These are phyloP conservation scores for Trichomonas gallinae DNA, from an alignment of 208 protist species.

Conservation along the genomic window DNA sequence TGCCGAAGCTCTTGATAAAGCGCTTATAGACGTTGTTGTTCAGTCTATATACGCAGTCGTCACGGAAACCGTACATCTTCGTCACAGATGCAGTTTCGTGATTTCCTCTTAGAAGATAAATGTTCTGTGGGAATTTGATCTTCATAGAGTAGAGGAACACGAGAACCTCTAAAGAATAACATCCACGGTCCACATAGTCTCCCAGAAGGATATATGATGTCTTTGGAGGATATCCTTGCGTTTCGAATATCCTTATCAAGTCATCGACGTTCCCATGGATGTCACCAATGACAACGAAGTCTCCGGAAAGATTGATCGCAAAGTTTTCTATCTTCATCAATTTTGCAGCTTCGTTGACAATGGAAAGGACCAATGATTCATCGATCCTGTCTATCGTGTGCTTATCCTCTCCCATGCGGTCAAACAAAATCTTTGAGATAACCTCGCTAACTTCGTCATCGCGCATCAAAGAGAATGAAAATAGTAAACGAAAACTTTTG, in stretches of 20 bases:
- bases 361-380: too few species aligned
- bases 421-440: too few species aligned
- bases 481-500: too few species aligned
- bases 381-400: too few species aligned
- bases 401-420: too few species aligned
- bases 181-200: not conserved
- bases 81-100: not conserved
- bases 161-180: not conserved
- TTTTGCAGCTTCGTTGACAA: too few species aligned
- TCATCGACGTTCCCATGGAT: not conserved
- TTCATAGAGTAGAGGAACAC: not conserved
- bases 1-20: not conserved
- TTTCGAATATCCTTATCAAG: not conserved
- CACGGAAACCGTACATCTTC: not conserved
- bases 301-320: not conserved
- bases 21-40: not conserved
- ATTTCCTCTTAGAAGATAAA: not conserved
- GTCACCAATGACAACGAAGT: not conserved
- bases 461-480: too few species aligned
- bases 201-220: not conserved
- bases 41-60: not conserved
- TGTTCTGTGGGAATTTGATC: not conserved
- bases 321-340: too few species aligned
- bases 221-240: not conserved
- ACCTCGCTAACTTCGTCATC: too few species aligned